Evolutionary conservation across 2,329 filamentous ascomycete genomes (phyloP).

Genomic region (Colletotrichum kahawae): DNA sequence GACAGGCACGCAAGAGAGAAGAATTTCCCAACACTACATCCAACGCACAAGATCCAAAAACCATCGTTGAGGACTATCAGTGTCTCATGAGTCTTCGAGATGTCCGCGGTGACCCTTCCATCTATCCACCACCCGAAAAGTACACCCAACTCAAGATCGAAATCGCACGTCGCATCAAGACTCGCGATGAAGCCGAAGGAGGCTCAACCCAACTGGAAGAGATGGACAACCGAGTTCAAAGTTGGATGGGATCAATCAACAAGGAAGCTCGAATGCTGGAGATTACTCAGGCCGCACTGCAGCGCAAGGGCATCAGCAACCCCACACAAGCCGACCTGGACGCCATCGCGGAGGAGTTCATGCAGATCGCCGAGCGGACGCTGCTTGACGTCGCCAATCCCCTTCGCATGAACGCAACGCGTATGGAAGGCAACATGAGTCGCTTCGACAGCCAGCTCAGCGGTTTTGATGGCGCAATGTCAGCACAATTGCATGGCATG

Average conservation of each 20-base stretch:
- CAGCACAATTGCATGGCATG: neutral
- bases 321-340: constrained; percentile 17
- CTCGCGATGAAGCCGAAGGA: constrained; percentile 36
- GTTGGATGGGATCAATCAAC: constrained; percentile 16
- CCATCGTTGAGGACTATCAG: neutral
- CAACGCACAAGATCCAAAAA: neutral
- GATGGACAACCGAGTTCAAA: constrained; percentile 8
- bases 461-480: neutral
- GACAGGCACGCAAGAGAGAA: neutral
- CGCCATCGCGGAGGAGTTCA: constrained; percentile 20
- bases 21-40: neutral
- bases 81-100: neutral
- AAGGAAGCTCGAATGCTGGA: constrained; percentile 15
- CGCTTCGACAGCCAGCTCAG: neutral
- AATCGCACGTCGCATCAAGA: constrained; percentile 37
- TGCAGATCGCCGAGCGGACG: constrained; percentile 18
- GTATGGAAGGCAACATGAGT: neutral
- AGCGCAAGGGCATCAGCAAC: constrained; percentile 17
- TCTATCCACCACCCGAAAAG: neutral
- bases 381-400: constrained; percentile 20
- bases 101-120: neutral
- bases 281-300: constrained; percentile 13
- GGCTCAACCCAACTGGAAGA: constrained; percentile 11
- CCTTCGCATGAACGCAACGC: constrained; percentile 7
- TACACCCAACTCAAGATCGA: constrained; percentile 33